These are phyloP conservation scores for Trichosanthes truncata DNA, from an alignment of 306 rosid genomes.

Conservation along the genomic window DNA sequence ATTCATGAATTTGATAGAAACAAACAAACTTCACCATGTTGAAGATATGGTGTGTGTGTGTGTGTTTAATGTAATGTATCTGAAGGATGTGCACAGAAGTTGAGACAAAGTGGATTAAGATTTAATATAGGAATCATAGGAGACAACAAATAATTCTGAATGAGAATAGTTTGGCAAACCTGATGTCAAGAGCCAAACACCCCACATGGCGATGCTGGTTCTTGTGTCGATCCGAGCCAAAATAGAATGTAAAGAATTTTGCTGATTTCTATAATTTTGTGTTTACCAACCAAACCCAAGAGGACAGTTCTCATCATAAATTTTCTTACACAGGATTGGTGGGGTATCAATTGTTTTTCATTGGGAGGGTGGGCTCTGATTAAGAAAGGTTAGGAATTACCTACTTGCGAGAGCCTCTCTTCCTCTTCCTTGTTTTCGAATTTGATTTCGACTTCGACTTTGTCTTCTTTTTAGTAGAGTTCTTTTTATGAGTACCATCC, in stretches of 20 bases:
- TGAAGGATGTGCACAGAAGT: not conserved
- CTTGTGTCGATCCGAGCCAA: not conserved
- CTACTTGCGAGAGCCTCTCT: constrained; percentile 9
- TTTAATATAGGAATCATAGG: not conserved
- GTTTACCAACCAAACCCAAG: not conserved
- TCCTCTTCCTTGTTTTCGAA: constrained; percentile 28
- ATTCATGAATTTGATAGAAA: constrained; percentile 1
- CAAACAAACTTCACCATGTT: not conserved
- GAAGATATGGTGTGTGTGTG: not conserved
- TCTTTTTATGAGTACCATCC: constrained; percentile 13
- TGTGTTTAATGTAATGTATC: not conserved
- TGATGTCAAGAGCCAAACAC: not conserved
- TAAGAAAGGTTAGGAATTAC: not conserved
- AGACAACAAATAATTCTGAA: not conserved
- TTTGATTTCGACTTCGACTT: constrained; percentile 15
- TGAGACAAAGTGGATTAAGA: not conserved
- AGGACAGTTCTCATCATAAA: not conserved
- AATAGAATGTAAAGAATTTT: constrained; percentile 10
- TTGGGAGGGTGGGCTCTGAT: not conserved
- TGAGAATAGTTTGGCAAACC: not conserved
- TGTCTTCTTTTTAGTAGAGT: constrained; percentile 17
- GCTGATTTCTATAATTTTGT: not conserved
- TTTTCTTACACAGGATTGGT: not conserved
- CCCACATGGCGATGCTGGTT: not conserved
- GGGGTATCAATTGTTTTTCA: not conserved